phyloP scores from a whole-genome alignment of 169 alveolate genomes.

The Plasmodium berghei region DNA sequence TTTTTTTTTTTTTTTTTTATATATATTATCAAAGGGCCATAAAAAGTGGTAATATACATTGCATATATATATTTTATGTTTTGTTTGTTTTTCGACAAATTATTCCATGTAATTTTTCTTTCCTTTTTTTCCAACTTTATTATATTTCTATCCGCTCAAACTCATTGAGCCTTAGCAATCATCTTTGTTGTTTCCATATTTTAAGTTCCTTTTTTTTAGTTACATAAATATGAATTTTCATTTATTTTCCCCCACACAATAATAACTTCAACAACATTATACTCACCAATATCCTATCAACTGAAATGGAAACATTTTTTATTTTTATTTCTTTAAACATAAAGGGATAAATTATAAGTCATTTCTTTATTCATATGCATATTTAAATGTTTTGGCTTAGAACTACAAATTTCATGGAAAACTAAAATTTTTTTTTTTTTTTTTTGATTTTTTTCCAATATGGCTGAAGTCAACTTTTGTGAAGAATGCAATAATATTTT shows the following conservation, averaged over 20 bases:
- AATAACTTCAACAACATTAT: not conserved
- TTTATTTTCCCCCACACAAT: not conserved
- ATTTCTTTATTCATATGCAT: not conserved
- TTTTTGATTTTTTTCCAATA: conserved; percentile 5
- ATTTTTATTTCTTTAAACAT: not conserved
- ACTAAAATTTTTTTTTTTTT: not conserved
- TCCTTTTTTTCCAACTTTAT: not conserved
- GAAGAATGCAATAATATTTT: conserved; percentile 83
- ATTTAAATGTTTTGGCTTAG: not conserved
- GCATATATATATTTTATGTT: not conserved
- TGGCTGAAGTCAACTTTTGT: conserved; percentile 80
- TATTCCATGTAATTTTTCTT: not conserved
- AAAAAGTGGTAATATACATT: not conserved
- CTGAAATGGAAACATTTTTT: not conserved
- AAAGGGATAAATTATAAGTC: too few relatives aligned
- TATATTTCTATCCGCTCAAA: not conserved
- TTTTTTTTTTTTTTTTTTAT: not conserved
- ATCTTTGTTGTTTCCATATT: not conserved
- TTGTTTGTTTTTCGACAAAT: not conserved
- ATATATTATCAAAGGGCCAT: not conserved
- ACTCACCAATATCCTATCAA: not conserved
- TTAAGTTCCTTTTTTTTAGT: not conserved
- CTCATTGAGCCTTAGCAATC: not conserved
- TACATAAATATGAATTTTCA: too few relatives aligned
- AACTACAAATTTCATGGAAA: too few relatives aligned